phyloP scores from a whole-genome alignment of 805 yeast species.

The Monosporozyma aquatica region DNA sequence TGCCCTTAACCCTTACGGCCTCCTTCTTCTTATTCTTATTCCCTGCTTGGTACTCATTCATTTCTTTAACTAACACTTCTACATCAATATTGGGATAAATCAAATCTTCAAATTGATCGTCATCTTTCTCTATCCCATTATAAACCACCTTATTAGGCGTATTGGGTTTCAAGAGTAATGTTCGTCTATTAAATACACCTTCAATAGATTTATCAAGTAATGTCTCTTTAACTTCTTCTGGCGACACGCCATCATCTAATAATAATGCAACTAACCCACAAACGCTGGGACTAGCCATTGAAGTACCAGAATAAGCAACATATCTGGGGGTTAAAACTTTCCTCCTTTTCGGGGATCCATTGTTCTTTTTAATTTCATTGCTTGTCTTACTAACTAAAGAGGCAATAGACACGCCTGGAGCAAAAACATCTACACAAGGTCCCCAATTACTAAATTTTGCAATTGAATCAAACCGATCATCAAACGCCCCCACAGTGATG shows the following conservation, averaged over 20 bases:
- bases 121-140: constrained; percentile 30
- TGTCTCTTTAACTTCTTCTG: constrained; percentile 34
- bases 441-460: constrained; percentile 92
- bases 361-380: no score
- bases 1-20: not conserved
- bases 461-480: constrained; percentile 57
- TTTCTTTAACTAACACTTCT: constrained; percentile 17
- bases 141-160: constrained; percentile 54
- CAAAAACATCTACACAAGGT: constrained; percentile 76
- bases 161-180: constrained; percentile 38
- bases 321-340: constrained; percentile 8
- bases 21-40: not conserved
- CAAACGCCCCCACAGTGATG: constrained; percentile 82
- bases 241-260: constrained; percentile 42
- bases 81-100: constrained; percentile 20
- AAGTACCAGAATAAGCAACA: constrained; percentile 54
- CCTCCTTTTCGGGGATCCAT: not conserved
- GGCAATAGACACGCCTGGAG: constrained; percentile 65
- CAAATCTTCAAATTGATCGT: constrained; percentile 19
- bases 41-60: constrained; percentile 5
- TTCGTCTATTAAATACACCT: constrained; percentile 39
- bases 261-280: constrained; percentile 54
- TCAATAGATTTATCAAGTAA: constrained; percentile 40
- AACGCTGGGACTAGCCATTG: constrained; percentile 75
- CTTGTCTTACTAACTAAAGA: constrained; percentile 38